Evolutionary conservation across 257 asterid species (phyloP).

Genomic region (Echium plantagineum): DNA sequence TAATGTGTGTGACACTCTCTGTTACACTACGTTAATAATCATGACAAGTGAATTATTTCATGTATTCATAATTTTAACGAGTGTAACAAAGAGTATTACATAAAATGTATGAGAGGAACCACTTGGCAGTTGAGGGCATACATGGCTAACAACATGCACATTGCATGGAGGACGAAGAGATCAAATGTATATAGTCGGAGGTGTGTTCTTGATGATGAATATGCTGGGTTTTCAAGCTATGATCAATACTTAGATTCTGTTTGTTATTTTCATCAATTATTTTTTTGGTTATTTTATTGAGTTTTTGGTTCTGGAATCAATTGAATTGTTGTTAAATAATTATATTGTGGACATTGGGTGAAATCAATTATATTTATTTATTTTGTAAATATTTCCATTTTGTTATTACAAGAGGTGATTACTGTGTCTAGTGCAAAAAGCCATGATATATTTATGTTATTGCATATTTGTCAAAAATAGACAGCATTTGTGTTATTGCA

Average conservation of each 20-base stretch:
- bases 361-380: too few relatives aligned
- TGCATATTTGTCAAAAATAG: not conserved
- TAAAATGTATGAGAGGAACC: too few relatives aligned
- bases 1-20: slow-evolving; percentile 5
- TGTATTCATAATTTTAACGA: too few relatives aligned
- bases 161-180: not conserved
- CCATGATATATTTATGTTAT: slow-evolving; percentile 14
- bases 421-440: slow-evolving; percentile 18
- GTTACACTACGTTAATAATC: not conserved
- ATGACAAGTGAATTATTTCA: not conserved
- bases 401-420: slow-evolving; percentile 1
- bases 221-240: not conserved
- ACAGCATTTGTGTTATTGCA: too few relatives aligned
- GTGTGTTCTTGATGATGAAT: not conserved
- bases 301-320: not conserved
- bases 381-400: not conserved
- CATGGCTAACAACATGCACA: slow-evolving; percentile 2
- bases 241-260: not conserved
- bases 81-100: too few relatives aligned
- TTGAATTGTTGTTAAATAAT: not conserved
- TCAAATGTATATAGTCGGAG: too few relatives aligned
- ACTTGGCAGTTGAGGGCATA: too few relatives aligned
- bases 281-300: not conserved
- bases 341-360: too few relatives aligned
- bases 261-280: not conserved